Base-by-base conservation (phyloP, 2,329 filamentous ascomycete species). In the Elsinoe ampelina region DNA sequence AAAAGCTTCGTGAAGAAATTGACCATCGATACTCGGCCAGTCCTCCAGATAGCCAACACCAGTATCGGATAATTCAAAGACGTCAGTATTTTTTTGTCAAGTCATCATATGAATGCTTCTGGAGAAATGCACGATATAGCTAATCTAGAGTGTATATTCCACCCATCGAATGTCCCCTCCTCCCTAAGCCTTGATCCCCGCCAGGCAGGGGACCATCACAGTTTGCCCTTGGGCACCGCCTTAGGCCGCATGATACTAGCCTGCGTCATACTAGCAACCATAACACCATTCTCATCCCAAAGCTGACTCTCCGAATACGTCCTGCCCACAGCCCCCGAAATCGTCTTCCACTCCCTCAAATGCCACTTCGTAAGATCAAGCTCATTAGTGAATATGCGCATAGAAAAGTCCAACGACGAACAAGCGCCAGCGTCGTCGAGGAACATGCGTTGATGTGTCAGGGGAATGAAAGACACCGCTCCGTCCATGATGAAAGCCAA, bases 241-340 rank as follows among this genome's bases (percentile, higher is more conserved):
- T 54, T 58, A 32, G 65, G 64, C 57, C 69, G 63, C 64, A 70
- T 34, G 26, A 70, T 71, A 56, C 64, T 63, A 67, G 78, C 75
- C 66, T 80, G 77, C 8, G 71, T 76, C 73, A 78, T 77, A 42
- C 63, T 69, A 12, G 75, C 77, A 1, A 79, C 65, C 61, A 77
- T 61, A 39, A 66, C 70, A 0, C 77, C 76, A 35, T 69, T 57
- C 55, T 68, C 66, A 63, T 78, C 71, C 70, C 71, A 79, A 2
- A 80, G 42, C 57, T 72, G 69, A 0, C 63, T 66, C 65, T 80
- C 77, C 1, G 67, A 66, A 62, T 71, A 79, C 1, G 74, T 72
- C 26, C 78, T 66, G 1, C 75, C 77, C 19, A 66, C 66, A 0
- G 66, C 71, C 1, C 65, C 77, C 1, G 66, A 66, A 8, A 65